Evolutionary conservation across 1,139 yeast genomes (phyloP), one percentile per base, ranked within the genome.

Genomic region (Kluyveromyces sp.): DNA sequence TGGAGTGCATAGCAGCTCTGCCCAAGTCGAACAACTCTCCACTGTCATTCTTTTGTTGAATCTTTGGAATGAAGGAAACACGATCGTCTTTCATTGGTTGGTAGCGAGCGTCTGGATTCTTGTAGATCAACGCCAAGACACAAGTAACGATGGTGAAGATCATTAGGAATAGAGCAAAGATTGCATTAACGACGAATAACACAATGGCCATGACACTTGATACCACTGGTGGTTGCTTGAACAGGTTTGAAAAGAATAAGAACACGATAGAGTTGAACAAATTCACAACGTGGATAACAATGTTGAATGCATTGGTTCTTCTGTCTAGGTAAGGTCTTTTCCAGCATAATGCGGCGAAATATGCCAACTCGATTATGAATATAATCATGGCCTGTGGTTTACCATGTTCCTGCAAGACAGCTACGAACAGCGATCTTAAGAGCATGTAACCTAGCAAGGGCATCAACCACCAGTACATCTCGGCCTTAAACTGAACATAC

Each of bases 71-170:
- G 65, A 92, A 92, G 18, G 96, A 85, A 45, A 86, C 94, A 64
- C 98, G 80, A 61, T 92, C 98, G 63, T 92, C 98, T 56, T 84
- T 83, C 87, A 92, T 86, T 54, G 96, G 96, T 70, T 88, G 94
- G 69, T 92, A 92, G 55, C 96, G 76, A 13, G 94, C 80, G 66
- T 92, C 98, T 45, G 98, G 98, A 64, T 92, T 88, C 70, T 83
- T 87, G 64, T 86, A 83, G 30, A 89, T 58, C 54, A 89, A 66
- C 0, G 96, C 96, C 63, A 87, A 72, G 9, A 82, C 72, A 68
- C 96, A 88, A 3, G 95, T 86, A 38, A 88, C 78, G 53, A 89
- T 81, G 44, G 95, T 86, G 73, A 88, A 81, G 44, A 92, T 71
- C 59, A 92, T 71, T 58, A 92, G 72, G 58, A 86, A 77, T 52